These are phyloP conservation scores for Apodospora peruviana DNA, from an alignment of 495 filamentous ascomycete species.

Conservation along the genomic window DNA sequence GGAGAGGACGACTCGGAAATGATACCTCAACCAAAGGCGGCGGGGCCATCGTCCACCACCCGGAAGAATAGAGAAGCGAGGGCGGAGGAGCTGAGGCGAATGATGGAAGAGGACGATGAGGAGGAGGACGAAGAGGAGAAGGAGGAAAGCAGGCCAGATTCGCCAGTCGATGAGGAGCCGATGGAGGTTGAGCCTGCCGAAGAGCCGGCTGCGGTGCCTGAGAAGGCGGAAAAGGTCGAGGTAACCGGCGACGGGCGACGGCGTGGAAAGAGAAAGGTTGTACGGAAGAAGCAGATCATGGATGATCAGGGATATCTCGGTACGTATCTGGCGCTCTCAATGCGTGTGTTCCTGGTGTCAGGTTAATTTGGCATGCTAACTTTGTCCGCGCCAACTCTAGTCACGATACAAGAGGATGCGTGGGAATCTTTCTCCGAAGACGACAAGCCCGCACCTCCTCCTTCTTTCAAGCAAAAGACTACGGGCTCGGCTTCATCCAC, in stretches of 20 bases:
- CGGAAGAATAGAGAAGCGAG: slow-evolving; percentile 62
- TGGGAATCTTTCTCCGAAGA: slow-evolving; percentile 99
- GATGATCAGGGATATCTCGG: slow-evolving; percentile 93
- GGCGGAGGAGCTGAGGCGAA: slow-evolving; percentile 65
- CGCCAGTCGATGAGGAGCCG: slow-evolving; percentile 16
- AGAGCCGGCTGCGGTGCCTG: slow-evolving; percentile 36
- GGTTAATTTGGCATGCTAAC: slow-evolving; percentile 13
- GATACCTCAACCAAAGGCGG: slow-evolving; percentile 32
- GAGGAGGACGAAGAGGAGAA: slow-evolving; percentile 31
- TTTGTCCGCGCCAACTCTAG: too few relatives aligned
- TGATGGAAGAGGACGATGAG: slow-evolving; percentile 85
- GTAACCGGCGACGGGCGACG: slow-evolving; percentile 60
- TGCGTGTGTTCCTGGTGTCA: neutral
- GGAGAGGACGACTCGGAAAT: slow-evolving; percentile 60
- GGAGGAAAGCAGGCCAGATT: slow-evolving; percentile 5
- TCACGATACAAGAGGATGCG: slow-evolving; percentile 77
- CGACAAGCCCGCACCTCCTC: slow-evolving; percentile 50
- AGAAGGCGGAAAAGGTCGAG: slow-evolving; percentile 48
- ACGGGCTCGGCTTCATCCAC: slow-evolving; percentile 18
- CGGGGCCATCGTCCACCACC: slow-evolving; percentile 22
- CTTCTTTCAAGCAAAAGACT: slow-evolving; percentile 48
- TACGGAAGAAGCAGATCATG: slow-evolving; percentile 83
- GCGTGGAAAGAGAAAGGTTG: slow-evolving; percentile 74
- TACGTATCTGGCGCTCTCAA: slow-evolving; percentile 34
- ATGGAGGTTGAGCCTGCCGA: slow-evolving; percentile 30